A percentile compares a stretch with the other conserved stretches of the same genome.
Conservation (phyloP, 2,329 filamentous ascomycete species). For the Botrytis fabae region DNA sequence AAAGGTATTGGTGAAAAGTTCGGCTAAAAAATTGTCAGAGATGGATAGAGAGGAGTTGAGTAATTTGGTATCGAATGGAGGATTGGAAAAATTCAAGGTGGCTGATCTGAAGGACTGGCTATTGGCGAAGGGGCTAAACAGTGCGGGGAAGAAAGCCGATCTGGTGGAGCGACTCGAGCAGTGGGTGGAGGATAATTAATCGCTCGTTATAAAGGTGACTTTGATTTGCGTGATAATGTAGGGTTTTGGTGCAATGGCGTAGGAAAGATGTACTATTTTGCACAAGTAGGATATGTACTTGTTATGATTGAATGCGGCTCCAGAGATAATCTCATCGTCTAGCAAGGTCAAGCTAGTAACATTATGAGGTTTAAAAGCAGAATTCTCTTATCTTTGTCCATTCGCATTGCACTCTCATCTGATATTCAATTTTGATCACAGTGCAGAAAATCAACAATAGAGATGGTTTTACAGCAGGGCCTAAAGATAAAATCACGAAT, state of each 20-base stretch:
- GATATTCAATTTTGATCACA: not conserved
- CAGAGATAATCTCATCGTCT: not conserved
- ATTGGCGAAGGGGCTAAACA: not conserved
- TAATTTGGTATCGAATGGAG: slow-evolving; percentile 7
- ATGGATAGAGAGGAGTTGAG: slow-evolving; percentile 20
- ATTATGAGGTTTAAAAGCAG: not conserved
- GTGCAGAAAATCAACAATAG: not conserved
- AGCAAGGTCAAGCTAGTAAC: not conserved
- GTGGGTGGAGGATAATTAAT: slow-evolving; percentile 15
- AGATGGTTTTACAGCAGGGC: not conserved
- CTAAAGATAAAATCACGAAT: not conserved
- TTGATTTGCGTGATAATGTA: not conserved
- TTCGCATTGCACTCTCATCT: not conserved
- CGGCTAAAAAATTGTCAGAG: slow-evolving; percentile 12
- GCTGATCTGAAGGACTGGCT: slow-evolving; percentile 22
- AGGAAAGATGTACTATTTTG: not conserved
- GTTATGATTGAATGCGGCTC: not conserved
- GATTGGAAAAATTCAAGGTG: slow-evolving; percentile 21
- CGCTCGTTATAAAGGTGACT: not conserved
- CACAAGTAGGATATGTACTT: not conserved
- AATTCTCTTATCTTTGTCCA: not conserved
- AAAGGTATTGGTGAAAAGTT: not conserved
- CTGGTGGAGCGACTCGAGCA: slow-evolving; percentile 15
- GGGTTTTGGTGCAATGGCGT: not conserved
- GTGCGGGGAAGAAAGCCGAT: slow-evolving; percentile 17